Base-by-base conservation (phyloP, 2,329 filamentous ascomycete species). In the Trichoderma koningiopsis region DNA sequence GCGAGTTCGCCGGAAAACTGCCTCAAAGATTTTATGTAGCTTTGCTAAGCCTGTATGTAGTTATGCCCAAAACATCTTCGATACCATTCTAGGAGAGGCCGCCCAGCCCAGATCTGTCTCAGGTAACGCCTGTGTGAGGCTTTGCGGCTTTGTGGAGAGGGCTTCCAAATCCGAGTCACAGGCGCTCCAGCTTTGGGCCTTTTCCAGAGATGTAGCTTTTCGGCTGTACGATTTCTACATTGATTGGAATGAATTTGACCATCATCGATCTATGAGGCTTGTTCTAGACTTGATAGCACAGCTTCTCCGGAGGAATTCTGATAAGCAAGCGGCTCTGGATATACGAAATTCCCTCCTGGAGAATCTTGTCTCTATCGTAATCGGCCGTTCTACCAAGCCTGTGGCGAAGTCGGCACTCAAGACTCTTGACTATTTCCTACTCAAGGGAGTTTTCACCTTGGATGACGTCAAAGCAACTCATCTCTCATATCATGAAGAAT, bases 321-420 rank as follows among this genome's bases (percentile, higher is more conserved):
- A 82, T 33, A 73, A 77, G 3, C 71, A 77, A n/a, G 76, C 76
- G 24, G 79, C 80, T 2, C 74, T 73, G 14, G 70, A 76, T 4
- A 80, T 85, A 37, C 86, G 85, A 73, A 73, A 76, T 22, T 76
- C 75, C 19, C 81, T 90, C 7, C 74, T 89, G 19, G 77, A 83
- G 31, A 85, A 81, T 5, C 82, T 89, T 7, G 75, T 91, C 19
- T 84, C 86, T 1, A 87, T 90, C 16, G 84, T 92, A 53, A 83
- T 85, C 27, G 85, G 87, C 68, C 83, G 87, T 70, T 88, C 88
- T 40, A 83, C 88, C 19, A 89, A 87, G 72, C 86, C 89, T 11
- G 83, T 90, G 63, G 88, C 89, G 52, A 93, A 93, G 76, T 91
- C 91, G 43, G 87, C 89, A 7, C 85, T 93, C 71, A 89, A 90